Evolutionary conservation across 768 basidiomycete species (phyloP).

Genomic region (Podaxis pistillaris): DNA sequence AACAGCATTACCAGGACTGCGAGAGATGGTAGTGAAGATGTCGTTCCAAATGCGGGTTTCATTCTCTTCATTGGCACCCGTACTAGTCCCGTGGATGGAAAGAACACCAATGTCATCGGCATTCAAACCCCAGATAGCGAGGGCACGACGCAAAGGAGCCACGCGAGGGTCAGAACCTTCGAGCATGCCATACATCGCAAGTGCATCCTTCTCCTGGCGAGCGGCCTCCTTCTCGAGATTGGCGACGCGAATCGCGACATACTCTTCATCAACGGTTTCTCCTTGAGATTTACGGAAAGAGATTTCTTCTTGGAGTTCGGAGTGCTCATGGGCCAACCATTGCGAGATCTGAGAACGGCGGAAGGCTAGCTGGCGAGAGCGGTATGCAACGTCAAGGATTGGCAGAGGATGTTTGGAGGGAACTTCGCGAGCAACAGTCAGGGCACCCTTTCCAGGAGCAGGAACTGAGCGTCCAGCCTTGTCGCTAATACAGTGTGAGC

Average conservation of each 20-base stretch:
- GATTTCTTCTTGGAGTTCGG: conserved; percentile 78
- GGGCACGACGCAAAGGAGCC: conserved; percentile 89
- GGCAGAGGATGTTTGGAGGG: conserved; percentile 75
- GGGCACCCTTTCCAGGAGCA: conserved; percentile 92
- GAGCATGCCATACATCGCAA: conserved; percentile 95
- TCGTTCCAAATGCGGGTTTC: conserved; percentile 98
- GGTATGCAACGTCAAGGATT: conserved; percentile 83
- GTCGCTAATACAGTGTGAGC: conserved; percentile 52
- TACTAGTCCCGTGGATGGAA: conserved; percentile 89
- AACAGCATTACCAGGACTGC: conserved; percentile 94
- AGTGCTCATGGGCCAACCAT: conserved; percentile 90
- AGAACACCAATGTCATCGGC: conserved; percentile 91
- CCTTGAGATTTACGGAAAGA: conserved; percentile 55
- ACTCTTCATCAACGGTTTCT: conserved; percentile 57
- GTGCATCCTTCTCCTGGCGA: conserved; percentile 89
- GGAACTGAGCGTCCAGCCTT: conserved; percentile 98
- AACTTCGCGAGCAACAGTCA: conserved; percentile 85
- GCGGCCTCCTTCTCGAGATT: conserved; percentile 89
- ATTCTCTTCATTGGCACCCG: conserved; percentile 92
- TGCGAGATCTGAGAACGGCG: conserved; percentile 92
- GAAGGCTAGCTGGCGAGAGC: conserved; percentile 92
- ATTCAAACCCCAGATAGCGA: conserved; percentile 95
- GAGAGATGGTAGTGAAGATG: conserved; percentile 83
- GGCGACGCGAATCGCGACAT: conserved; percentile 72
- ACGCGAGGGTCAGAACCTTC: conserved; percentile 83